Evolutionary conservation across 805 yeast species (phyloP), one percentile per base, ranked within the genome.

Genomic region (Babjeviella inositovora): DNA sequence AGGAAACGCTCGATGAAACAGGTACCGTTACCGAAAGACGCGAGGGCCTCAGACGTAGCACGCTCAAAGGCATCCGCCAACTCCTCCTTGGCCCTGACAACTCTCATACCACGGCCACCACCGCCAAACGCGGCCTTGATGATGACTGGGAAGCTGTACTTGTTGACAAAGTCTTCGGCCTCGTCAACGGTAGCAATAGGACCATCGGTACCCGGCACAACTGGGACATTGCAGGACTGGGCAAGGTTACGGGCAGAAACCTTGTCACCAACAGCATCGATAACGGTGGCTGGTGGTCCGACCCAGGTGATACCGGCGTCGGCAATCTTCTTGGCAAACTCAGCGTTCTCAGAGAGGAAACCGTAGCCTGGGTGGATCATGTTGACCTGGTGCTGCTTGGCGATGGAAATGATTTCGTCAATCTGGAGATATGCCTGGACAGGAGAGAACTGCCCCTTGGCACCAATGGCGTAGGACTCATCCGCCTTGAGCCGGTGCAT

Each of bases 21-120:
- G 23, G 98, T 90, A 39, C 98, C 98, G 47, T 87, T 84, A 45
- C 98, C 98, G 37, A 87, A 87, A n/a, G 98, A 73, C 18, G 95
- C 68, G 41, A 70, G 63, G 30, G 97, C 97, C 60, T 87, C 98
- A 21, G 93, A 77, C 15, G 76, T 70, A 17, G 97, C 97, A 54
- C 98, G 75, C 41, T 62, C 55, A 58, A 90, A 87, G 17, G 97
- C 96, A 47, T 87, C 96, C 21, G 47, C 74, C 29, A 87, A 69
- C 48, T 74, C 81, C 38, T 90, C 98, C 39, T 95, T 96, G 52
- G 87, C 95, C 43, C 92, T 65, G 21, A 87, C 98, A 24, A 87
- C 98, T 58, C 98, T 74, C 97, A 87, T 90, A 67, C 98, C 98
- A 57, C 97, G 73, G 45, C 98, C 98, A 63, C 98, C 98, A 57